Conservation (phyloP, 148 eudicot genomes). For the Rhododendron henanense region DNA sequence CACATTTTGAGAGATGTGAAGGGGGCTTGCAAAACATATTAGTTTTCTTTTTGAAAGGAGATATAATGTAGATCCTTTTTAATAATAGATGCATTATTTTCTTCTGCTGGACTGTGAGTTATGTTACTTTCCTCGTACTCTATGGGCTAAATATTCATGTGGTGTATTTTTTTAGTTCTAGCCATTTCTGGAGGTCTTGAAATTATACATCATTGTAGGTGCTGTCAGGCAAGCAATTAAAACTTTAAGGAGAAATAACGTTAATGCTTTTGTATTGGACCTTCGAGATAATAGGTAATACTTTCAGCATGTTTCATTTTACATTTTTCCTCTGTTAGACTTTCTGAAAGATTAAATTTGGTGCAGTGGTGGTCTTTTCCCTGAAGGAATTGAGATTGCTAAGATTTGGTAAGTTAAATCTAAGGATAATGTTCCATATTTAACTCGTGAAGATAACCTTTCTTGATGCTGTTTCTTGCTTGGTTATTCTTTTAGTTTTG, state of each 20-base stretch:
- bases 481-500: neutral
- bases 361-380: constrained; percentile 98
- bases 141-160: neutral
- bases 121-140: neutral
- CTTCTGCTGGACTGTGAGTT: neutral
- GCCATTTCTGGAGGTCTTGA: neutral
- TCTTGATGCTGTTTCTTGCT: neutral
- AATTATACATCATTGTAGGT: constrained; percentile 32
- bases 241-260: constrained; percentile 70
- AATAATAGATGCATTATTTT: neutral
- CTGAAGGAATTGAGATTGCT: constrained; percentile 95
- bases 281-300: constrained; percentile 96
- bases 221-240: constrained; percentile 91
- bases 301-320: constrained; percentile 10
- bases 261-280: constrained; percentile 83
- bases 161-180: neutral
- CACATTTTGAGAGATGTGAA: neutral
- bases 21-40: neutral
- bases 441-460: neutral
- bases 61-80: neutral
- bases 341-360: constrained; percentile 29
- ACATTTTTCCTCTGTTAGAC: neutral
- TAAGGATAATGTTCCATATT: neutral
- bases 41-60: neutral
- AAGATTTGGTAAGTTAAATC: constrained; percentile 73